Conservation (phyloP, 495 filamentous ascomycete species). For the Baudoinia panamericana region DNA sequence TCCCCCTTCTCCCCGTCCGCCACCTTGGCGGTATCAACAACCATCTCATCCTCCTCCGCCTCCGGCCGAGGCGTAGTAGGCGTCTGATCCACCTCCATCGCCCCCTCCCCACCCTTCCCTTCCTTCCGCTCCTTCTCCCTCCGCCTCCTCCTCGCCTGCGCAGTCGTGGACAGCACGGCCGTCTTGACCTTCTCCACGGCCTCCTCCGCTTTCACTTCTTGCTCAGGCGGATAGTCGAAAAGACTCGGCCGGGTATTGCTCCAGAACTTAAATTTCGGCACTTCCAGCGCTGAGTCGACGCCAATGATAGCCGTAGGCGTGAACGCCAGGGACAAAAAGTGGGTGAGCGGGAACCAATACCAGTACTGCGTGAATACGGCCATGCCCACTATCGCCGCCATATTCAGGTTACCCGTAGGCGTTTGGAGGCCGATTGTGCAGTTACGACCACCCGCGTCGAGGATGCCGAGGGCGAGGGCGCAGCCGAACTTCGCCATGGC, state of each 20-base stretch:
- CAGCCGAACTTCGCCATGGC: constrained; percentile 99
- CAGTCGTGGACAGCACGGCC: constrained; percentile 90
- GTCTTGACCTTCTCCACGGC: constrained; percentile 90
- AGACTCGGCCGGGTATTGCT: constrained; percentile 86
- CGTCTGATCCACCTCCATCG: constrained; percentile 51
- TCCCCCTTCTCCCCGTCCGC: constrained; percentile 49
- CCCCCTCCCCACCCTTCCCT: constrained; percentile 30
- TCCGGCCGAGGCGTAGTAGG: constrained; percentile 53
- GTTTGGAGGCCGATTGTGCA: constrained; percentile 97
- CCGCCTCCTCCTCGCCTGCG: constrained; percentile 88
- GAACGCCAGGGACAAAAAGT: constrained; percentile 90
- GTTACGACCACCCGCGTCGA: constrained; percentile 95
- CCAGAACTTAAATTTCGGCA: constrained; percentile 93
- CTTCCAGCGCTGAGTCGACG: constrained; percentile 82
- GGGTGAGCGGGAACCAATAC: constrained; percentile 99
- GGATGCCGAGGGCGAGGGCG: constrained; percentile 86
- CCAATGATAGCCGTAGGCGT: constrained; percentile 89
- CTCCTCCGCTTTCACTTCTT: constrained; percentile 86
- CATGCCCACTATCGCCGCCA: constrained; percentile 94
- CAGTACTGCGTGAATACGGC: constrained; percentile 98
- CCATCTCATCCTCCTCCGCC: constrained; percentile 67
- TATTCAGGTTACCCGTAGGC: constrained; percentile 93
- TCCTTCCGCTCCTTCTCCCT: constrained; percentile 38
- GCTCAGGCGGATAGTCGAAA: constrained; percentile 95
- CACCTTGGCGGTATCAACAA: constrained; percentile 23